phyloP scores from a whole-genome alignment of 1,284 basidiomycete genomes.

The Marasmius tenuissimus region DNA sequence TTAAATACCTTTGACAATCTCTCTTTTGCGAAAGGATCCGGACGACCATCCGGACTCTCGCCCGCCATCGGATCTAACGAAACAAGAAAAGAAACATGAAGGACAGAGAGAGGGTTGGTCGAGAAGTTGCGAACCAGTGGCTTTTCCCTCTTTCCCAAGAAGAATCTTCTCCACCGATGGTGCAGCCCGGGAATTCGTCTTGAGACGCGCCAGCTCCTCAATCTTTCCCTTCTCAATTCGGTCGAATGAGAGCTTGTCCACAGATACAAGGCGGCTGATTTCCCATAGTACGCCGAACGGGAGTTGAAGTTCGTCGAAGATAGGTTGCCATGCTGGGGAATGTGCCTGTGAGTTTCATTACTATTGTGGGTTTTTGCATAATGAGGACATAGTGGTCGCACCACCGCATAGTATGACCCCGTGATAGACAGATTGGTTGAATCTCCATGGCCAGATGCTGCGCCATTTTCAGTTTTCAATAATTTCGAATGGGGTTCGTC shows the following conservation, averaged over 20 bases:
- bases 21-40: constrained; percentile 36
- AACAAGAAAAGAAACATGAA: neutral
- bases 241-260: constrained; percentile 22
- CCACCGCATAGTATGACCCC: neutral
- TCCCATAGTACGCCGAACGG: constrained; percentile 42
- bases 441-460: too few species aligned
- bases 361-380: neutral
- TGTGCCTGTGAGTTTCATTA: neutral
- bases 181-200: constrained; percentile 27
- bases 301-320: constrained; percentile 24
- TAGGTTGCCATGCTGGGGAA: constrained; percentile 22
- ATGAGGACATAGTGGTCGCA: too few species aligned
- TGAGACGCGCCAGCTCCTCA: constrained; percentile 22
- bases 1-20: constrained; percentile 31
- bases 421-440: neutral
- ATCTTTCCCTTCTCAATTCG: constrained; percentile 24
- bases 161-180: constrained; percentile 24
- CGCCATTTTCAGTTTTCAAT: too few species aligned
- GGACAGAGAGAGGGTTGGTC: neutral
- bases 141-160: constrained; percentile 2
- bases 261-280: constrained; percentile 35
- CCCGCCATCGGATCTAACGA: neutral
- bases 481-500: neutral
- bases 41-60: neutral
- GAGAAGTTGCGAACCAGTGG: neutral